phyloP scores from a whole-genome alignment of 1,284 basidiomycete species.

The Moesziomyces antarcticus region DNA sequence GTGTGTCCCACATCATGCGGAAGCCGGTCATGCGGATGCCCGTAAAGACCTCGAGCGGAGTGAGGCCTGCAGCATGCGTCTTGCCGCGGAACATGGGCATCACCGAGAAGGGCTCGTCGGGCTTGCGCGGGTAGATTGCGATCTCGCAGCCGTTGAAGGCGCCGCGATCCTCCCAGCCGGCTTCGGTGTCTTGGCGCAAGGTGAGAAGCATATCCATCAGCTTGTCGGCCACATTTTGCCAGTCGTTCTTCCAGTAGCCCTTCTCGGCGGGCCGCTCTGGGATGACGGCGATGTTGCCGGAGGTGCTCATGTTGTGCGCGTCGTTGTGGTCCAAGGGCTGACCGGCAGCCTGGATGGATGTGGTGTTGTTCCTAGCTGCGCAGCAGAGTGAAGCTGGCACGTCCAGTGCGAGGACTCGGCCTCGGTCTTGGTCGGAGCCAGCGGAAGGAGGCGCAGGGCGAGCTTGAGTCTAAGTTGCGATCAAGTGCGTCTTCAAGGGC shows the following conservation, averaged over 20 bases:
- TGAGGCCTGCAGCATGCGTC: conserved; percentile 25
- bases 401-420: no score
- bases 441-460: no score
- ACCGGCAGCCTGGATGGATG: not conserved
- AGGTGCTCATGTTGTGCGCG: conserved; percentile 22
- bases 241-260: conserved; percentile 42
- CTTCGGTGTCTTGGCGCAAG: conserved; percentile 35
- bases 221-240: conserved; percentile 25
- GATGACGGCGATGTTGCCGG: conserved; percentile 33
- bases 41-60: conserved; percentile 50
- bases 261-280: conserved; percentile 45
- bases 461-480: no score
- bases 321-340: not conserved
- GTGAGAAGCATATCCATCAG: conserved; percentile 39
- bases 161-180: conserved; percentile 35
- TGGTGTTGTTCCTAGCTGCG: no score
- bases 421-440: no score
- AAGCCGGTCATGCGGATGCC: conserved; percentile 51
- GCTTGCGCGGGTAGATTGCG: conserved; percentile 28
- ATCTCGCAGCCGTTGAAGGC: conserved; percentile 23
- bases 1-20: conserved; percentile 55
- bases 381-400: no score
- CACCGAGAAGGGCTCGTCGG: conserved; percentile 31
- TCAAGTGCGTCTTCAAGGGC: no score
- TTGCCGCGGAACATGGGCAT: conserved; percentile 52